A percentile compares a stretch with the other conserved stretches of the same genome.
Evolutionary conservation across 1,139 yeast genomes (phyloP).

Genomic region (Geotrichum bryndzae): DNA sequence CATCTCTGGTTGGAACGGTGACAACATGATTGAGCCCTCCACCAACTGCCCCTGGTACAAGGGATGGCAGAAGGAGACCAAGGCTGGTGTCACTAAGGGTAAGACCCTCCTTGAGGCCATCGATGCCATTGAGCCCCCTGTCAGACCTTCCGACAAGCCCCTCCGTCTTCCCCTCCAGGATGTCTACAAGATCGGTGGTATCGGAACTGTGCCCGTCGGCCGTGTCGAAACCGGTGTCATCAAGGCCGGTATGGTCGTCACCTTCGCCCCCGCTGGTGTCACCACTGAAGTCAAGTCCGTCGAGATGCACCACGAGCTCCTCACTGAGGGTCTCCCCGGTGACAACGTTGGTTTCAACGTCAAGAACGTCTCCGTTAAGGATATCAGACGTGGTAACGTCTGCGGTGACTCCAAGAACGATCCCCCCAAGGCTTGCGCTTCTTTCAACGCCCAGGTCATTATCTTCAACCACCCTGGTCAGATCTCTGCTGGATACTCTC

Average conservation of each 20-base stretch:
- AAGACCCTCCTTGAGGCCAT: slow-evolving; percentile 85
- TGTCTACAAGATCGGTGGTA: slow-evolving; percentile 92
- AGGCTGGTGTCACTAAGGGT: slow-evolving; percentile 71
- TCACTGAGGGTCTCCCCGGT: slow-evolving; percentile 83
- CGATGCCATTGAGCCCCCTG: slow-evolving; percentile 79
- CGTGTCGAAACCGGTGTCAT: slow-evolving; percentile 90
- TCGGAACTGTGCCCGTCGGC: slow-evolving; percentile 92
- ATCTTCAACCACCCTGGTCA: slow-evolving; percentile 93
- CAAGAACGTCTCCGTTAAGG: slow-evolving; percentile 91
- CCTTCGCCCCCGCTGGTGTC: slow-evolving; percentile 88
- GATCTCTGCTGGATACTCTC: slow-evolving; percentile 88
- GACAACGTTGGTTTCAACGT: slow-evolving; percentile 95
- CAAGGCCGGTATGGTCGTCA: slow-evolving; percentile 87
- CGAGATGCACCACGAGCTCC: slow-evolving; percentile 90
- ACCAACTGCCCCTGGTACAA: slow-evolving; percentile 87
- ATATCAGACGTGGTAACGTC: slow-evolving; percentile 92
- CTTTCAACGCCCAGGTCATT: slow-evolving; percentile 85
- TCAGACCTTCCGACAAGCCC: slow-evolving; percentile 85
- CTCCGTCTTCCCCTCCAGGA: slow-evolving; percentile 88
- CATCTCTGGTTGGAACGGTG: slow-evolving; percentile 93
- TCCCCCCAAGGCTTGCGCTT: slow-evolving; percentile 78
- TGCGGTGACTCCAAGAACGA: slow-evolving; percentile 94
- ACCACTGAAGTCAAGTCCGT: slow-evolving; percentile 92
- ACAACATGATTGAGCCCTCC: slow-evolving; percentile 83
- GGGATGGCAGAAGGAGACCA: slow-evolving; percentile 86